A percentile compares a stretch with the other conserved stretches of the same genome.
phyloP scores from a whole-genome alignment of 2,329 filamentous ascomycete genomes.

The Alternaria sp. region DNA sequence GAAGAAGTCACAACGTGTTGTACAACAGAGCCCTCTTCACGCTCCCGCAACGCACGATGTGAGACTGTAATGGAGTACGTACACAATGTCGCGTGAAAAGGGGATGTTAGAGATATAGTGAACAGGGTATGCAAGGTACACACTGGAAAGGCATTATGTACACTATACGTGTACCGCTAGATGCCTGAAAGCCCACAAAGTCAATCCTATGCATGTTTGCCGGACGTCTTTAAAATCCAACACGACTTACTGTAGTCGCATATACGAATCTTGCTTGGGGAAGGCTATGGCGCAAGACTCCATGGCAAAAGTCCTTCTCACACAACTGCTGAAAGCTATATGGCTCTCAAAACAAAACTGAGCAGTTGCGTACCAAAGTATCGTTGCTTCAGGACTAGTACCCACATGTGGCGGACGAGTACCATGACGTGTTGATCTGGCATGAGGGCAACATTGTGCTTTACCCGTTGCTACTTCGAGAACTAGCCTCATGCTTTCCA shows the following conservation, averaged over 20 bases:
- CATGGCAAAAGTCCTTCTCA: not conserved
- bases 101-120: not conserved
- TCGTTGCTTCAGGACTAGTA: not conserved
- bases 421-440: not conserved
- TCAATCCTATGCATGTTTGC: not conserved
- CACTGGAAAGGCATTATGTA: not conserved
- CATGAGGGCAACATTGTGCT: not conserved
- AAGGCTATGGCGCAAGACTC: not conserved
- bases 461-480: not conserved
- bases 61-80: not conserved
- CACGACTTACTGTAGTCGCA: not conserved
- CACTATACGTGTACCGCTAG: not conserved
- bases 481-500: slow-evolving; percentile 56
- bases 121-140: not conserved
- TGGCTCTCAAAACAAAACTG: not conserved
- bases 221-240: not conserved
- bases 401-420: not conserved
- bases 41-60: too few relatives aligned
- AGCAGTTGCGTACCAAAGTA: not conserved
- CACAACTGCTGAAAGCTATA: not conserved
- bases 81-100: not conserved
- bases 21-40: not conserved
- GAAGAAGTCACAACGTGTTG: not conserved
- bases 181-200: not conserved
- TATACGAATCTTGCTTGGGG: not conserved